Percentiles rank a stretch among this genome's conserved stretches.
Conservation (phyloP, 2,329 filamentous ascomycete genomes). For the Apiospora phragmitis region DNA sequence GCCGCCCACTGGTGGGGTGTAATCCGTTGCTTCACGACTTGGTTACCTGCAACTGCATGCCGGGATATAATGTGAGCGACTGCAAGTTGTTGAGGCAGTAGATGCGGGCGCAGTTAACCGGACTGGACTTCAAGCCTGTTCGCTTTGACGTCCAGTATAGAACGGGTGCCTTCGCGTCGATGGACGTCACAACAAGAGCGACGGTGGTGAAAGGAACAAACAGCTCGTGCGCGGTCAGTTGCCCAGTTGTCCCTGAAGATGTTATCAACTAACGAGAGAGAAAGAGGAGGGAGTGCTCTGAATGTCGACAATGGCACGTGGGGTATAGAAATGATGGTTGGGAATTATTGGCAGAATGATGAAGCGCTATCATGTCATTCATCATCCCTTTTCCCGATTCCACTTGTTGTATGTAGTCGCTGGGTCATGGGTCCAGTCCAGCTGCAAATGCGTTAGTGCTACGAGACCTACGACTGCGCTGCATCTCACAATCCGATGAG, state of each 20-base stretch:
- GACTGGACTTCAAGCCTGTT: background rate
- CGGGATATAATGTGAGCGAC: background rate
- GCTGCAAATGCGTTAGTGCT: background rate
- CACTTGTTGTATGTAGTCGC: background rate
- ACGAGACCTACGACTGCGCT: background rate
- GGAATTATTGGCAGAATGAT: background rate
- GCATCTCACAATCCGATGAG: slow-evolving; percentile 6
- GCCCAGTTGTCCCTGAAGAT: background rate
- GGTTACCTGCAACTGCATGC: background rate
- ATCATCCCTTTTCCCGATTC: background rate
- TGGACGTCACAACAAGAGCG: background rate
- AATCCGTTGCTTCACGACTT: background rate
- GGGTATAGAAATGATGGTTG: background rate
- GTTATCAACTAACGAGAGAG: background rate
- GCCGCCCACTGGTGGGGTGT: background rate
- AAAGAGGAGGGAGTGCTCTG: background rate
- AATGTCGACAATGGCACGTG: background rate
- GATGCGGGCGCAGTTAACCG: background rate
- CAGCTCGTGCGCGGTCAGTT: background rate
- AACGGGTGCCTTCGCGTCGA: background rate
- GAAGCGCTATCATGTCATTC: background rate
- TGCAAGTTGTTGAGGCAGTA: background rate
- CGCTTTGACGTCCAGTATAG: background rate
- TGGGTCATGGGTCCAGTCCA: slow-evolving; percentile 1
- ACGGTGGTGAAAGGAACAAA: background rate